Evolutionary conservation across 345 rosid species (phyloP), one percentile per base, ranked within the genome.

Genomic region (Durio zibethinus): DNA sequence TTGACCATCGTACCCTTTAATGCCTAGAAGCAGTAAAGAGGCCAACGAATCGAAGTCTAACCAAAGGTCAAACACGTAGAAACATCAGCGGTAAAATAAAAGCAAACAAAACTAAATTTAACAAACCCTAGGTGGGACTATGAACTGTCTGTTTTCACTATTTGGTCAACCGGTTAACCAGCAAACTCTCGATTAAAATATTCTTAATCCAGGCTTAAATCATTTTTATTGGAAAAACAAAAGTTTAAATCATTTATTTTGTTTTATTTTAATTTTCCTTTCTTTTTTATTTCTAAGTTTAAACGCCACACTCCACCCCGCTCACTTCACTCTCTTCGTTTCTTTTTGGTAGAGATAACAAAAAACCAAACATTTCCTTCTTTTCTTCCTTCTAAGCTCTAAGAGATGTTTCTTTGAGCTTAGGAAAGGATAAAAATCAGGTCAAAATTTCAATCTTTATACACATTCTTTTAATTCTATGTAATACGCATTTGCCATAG

Each of bases 271-370:
- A 7, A 25, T 50, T 23, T 64, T 52, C 1, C 2, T 33, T 45
- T 18, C 0, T 45, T 10, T 47, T 47, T 47, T 47, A 47, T 76
- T 47, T 16, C 52, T 2, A 67, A 69, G 72, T 82, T 82, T 72
- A 76, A 82, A 82, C 75, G n/a, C 21, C 71, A 36, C 50, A 56
- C 70, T 12, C 66, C 10, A 52, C 65, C 80, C 82, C 85, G 82
- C 82, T 47, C 81, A 31, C 50, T 42, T 52, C 36, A 35, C 80
- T 74, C 75, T 10, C 31, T 43, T 45, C 50, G 3, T 72, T 36
- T 36, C 38, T 4, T 53, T 71, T 68, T 64, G n/a, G n/a, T 47
- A 11, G 18, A 71, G 75, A 72, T 23, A 70, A 62, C 14, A 45
- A 59, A 59, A 21, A 65, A 60, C 50, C 76, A 11, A 77, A 1